Base-by-base conservation (phyloP, 1,284 basidiomycete genomes). In the Pulveroboletus ridleyi region DNA sequence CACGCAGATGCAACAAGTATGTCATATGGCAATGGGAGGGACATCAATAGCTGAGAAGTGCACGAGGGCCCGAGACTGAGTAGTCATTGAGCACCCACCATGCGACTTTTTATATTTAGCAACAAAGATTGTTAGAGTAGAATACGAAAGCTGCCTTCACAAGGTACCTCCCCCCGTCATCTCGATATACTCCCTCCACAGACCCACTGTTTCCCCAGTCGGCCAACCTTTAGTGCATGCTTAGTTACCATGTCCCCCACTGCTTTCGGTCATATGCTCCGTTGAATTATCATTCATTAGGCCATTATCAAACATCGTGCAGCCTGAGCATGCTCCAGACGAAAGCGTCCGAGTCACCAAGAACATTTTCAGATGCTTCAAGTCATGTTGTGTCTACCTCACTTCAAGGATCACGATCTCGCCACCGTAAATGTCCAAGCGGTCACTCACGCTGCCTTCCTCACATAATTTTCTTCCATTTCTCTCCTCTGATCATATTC, bases 361-460 rank as follows among this genome's bases (percentile, higher is more conserved):
- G 77, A 86, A 84, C 66, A 90, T 99, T 56, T 87, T 99, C 66
- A 81, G 83, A 2, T 90, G 90, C n/a, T 89, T 99, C 73, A 84
- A 87, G 61, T 95, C 91, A 50, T 90, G 96, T 64, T 95, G 90
- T 72, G 97, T 99, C 62, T 91, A 98, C 76, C 83, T 99, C 61
- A 92, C 89, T 42, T 99, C 80, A 94, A 98, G 70, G 95, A 99
- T 68, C 97, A 99, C 76, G 97, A 99, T 72, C 84, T 89, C 57
- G 94, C 99, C 58, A 99, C 97, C 0, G 97, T 98, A 25, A 99
- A 99, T 72, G 99, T 98, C 0, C 97, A 99, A 80, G 97, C 98
- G 0, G 96, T 98, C 25, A 99, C 96, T 0, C 98, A 99, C 72
- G 97, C 97, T 18, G 97, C 97, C 1, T 99, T 99, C 82, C 83